phyloP scores from a whole-genome alignment of 768 basidiomycete genomes.

The Leucogyrophana mollusca region DNA sequence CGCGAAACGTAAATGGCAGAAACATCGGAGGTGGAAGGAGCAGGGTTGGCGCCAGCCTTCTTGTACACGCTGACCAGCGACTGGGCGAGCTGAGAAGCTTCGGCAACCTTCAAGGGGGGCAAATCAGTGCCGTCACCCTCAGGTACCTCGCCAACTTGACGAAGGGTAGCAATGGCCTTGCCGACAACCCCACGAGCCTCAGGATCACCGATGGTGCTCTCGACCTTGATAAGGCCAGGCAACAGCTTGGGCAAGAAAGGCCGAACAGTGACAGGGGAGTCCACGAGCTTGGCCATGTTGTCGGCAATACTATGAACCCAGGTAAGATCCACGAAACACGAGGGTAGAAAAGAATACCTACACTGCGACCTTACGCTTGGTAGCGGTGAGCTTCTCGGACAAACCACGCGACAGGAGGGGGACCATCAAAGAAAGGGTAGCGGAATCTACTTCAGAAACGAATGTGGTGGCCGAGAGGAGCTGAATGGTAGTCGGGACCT shows the following conservation, averaged over 20 bases:
- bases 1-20: slow-evolving; percentile 67
- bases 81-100: slow-evolving; percentile 62
- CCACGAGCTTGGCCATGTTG: slow-evolving; percentile 99
- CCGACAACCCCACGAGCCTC: slow-evolving; percentile 93
- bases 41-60: slow-evolving; percentile 65
- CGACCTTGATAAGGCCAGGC: slow-evolving; percentile 94
- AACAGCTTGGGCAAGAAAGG: slow-evolving; percentile 96
- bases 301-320: slow-evolving; percentile 71
- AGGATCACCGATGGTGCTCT: slow-evolving; percentile 93
- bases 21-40: slow-evolving; percentile 57
- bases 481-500: slow-evolving; percentile 92
- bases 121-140: slow-evolving; percentile 86
- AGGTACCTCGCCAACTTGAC: slow-evolving; percentile 91
- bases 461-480: slow-evolving; percentile 98
- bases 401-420: slow-evolving; percentile 94
- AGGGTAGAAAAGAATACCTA: slow-evolving; percentile 38
- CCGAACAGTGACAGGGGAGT: slow-evolving; percentile 91
- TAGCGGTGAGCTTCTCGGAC: slow-evolving; percentile 90
- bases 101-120: slow-evolving; percentile 77
- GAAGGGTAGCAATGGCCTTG: slow-evolving; percentile 93
- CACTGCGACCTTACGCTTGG: slow-evolving; percentile 98
- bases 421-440: slow-evolving; percentile 97
- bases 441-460: slow-evolving; percentile 98
- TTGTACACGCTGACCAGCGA: slow-evolving; percentile 79
- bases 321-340: slow-evolving; percentile 15